Evolutionary conservation across 2,329 filamentous ascomycete genomes (phyloP).

Genomic region (Xylaria polymorpha): DNA sequence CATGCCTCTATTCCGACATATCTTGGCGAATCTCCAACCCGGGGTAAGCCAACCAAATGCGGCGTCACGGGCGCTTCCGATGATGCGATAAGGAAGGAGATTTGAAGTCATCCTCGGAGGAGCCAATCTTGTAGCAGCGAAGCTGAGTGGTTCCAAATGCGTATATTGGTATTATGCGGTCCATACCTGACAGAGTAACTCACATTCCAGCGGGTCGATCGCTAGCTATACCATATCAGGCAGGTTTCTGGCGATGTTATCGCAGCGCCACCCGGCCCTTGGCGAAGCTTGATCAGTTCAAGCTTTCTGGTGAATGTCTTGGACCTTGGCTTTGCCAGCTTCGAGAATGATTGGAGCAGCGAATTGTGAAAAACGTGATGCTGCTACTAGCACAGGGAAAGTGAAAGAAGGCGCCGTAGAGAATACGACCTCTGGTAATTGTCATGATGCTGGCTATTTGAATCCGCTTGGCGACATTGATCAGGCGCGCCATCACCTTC

Average conservation of each 20-base stretch:
- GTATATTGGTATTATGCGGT: constrained; percentile 29
- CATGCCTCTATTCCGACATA: constrained; percentile 30
- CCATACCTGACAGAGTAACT: constrained; percentile 37
- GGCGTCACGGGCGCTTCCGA: constrained; percentile 35
- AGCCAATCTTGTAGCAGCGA: constrained; percentile 31
- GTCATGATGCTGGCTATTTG: background rate
- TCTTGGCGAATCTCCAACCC: constrained; percentile 35
- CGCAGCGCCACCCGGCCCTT: constrained; percentile 29
- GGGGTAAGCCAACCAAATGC: constrained; percentile 22
- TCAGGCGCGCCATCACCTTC: constrained; percentile 3
- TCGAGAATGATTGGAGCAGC: constrained; percentile 7
- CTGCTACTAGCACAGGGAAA: background rate
- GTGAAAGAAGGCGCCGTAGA: background rate
- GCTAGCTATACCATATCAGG: constrained; percentile 32
- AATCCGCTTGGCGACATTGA: constrained; percentile 10
- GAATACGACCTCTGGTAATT: background rate
- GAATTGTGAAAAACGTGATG: background rate
- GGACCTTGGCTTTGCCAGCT: constrained; percentile 24
- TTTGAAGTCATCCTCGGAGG: constrained; percentile 13
- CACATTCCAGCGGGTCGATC: constrained; percentile 27
- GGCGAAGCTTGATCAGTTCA: constrained; percentile 36
- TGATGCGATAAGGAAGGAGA: constrained; percentile 39
- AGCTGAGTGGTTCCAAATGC: constrained; percentile 11
- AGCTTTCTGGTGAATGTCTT: constrained; percentile 34
- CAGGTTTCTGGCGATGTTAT: constrained; percentile 34